Conservation (phyloP, 805 yeast species). For the Saccharomycopsis sp. region DNA sequence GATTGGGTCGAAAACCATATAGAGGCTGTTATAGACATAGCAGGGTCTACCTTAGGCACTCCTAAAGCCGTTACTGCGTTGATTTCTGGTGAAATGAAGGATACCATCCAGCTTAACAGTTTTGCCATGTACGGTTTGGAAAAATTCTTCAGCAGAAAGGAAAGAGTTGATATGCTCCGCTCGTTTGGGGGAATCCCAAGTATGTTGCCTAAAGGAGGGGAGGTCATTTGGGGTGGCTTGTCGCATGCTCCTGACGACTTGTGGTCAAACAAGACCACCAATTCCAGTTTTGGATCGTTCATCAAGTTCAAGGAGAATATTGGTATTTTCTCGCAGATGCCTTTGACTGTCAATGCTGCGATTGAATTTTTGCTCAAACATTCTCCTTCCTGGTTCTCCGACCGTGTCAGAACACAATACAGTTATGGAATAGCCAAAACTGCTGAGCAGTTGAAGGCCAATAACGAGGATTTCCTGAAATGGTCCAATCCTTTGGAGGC, state of each 20-base stretch:
- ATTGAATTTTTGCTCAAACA: slow-evolving; percentile 57
- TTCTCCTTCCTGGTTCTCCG: slow-evolving; percentile 71
- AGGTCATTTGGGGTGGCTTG: slow-evolving; percentile 76
- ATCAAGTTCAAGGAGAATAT: slow-evolving; percentile 49
- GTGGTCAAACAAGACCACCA: slow-evolving; percentile 11
- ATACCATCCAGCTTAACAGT: slow-evolving; percentile 89
- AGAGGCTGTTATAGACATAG: slow-evolving; percentile 75
- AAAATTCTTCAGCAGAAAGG: slow-evolving; percentile 84
- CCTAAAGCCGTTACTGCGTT: slow-evolving; percentile 91
- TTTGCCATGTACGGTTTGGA: slow-evolving; percentile 92
- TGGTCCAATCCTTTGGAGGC: slow-evolving; percentile 97
- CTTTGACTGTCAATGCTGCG: slow-evolving; percentile 60
- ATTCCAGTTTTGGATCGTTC: slow-evolving; percentile 58
- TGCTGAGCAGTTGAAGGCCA: slow-evolving; percentile 48
- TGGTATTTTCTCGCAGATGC: slow-evolving; percentile 38
- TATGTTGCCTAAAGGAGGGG: slow-evolving; percentile 96
- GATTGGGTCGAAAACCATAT: slow-evolving; percentile 83
- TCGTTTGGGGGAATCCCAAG: slow-evolving; percentile 93
- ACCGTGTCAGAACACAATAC: slow-evolving; percentile 61
- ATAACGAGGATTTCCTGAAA: slow-evolving; percentile 65
- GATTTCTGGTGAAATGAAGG: slow-evolving; percentile 97
- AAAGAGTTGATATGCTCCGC: slow-evolving; percentile 77
- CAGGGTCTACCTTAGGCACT: slow-evolving; percentile 89
- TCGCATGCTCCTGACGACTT: slow-evolving; percentile 66
- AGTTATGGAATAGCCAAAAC: slow-evolving; percentile 71